phyloP scores from a whole-genome alignment of 1,284 basidiomycete species.

The Thecaphora thlaspeos region DNA sequence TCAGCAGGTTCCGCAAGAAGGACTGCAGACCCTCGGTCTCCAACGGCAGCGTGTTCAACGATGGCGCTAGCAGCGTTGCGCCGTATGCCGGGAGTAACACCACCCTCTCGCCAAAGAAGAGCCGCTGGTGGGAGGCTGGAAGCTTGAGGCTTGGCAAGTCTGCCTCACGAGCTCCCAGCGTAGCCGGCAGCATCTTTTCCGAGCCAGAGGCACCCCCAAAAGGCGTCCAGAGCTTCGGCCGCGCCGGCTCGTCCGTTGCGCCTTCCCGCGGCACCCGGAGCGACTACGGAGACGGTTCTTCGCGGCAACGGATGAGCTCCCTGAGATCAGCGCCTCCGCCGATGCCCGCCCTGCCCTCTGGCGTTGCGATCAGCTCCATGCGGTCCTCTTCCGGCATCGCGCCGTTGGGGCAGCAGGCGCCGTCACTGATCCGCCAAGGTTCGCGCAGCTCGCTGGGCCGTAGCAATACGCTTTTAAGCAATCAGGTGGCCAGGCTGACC shows the following conservation, averaged over 20 bases:
- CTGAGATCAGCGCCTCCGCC: constrained; percentile 18
- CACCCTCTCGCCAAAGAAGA: constrained; percentile 13
- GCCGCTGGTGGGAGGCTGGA: constrained; percentile 45
- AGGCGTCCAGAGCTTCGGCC: constrained; percentile 7
- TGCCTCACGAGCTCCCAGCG: constrained; percentile 32
- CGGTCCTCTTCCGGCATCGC: constrained; percentile 23
- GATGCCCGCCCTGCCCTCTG: constrained; percentile 19
- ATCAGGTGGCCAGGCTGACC: background rate
- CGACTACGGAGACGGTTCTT: constrained; percentile 29
- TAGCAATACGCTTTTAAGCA: constrained; percentile 1
- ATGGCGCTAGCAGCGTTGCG: constrained; percentile 32
- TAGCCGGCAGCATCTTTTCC: constrained; percentile 46
- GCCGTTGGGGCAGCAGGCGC: constrained; percentile 36
- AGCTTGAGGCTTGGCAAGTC: constrained; percentile 24
- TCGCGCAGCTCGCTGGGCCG: constrained; percentile 9
- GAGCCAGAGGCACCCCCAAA: constrained; percentile 25
- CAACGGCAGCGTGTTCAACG: constrained; percentile 28
- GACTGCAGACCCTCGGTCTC: constrained; percentile 21
- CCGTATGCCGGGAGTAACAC: constrained; percentile 15
- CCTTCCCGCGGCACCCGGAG: constrained; percentile 26
- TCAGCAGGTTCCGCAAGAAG: constrained; percentile 36
- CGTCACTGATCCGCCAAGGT: constrained; percentile 24
- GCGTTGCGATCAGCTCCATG: constrained; percentile 17
- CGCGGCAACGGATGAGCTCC: constrained; percentile 14
- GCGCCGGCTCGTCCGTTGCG: constrained; percentile 4